These are phyloP conservation scores for Gnaphalium uliginosum DNA, from an alignment of 129 eudicot genomes.

Conservation along the genomic window DNA sequence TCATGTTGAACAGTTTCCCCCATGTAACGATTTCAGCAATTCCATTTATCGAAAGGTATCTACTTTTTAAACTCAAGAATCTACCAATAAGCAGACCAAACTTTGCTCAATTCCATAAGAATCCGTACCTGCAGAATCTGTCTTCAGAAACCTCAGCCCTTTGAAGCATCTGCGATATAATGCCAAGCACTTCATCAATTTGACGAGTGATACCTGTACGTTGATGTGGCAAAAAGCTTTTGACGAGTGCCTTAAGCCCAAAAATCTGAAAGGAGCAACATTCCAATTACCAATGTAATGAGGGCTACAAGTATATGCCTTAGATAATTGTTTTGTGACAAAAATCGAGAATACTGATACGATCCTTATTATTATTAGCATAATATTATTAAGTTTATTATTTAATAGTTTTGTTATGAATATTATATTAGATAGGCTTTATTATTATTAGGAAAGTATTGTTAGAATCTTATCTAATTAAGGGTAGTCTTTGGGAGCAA, in stretches of 20 bases:
- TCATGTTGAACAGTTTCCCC: constrained; percentile 10
- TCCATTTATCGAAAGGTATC: not conserved
- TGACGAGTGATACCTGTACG: constrained; percentile 40
- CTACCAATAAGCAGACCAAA: constrained; percentile 1
- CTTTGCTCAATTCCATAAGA: not conserved
- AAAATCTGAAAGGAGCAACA: constrained; percentile 54
- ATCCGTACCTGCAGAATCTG: constrained; percentile 46
- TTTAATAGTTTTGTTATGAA: no score
- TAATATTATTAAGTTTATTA: no score
- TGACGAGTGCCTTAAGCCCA: constrained; percentile 90
- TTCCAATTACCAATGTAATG: constrained; percentile 7
- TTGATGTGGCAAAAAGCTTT: constrained; percentile 74
- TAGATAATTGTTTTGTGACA: not conserved
- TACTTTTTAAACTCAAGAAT: not conserved
- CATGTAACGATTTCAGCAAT: constrained; percentile 9
- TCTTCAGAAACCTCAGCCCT: constrained; percentile 47
- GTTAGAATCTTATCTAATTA: no score
- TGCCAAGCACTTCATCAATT: constrained; percentile 54
- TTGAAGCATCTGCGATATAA: constrained; percentile 64
- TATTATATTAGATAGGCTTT: no score
- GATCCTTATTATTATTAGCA: no score
- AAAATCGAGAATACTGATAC: constrained; percentile 10
- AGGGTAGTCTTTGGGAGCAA: no score
- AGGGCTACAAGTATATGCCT: constrained; percentile 26
- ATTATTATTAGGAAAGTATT: no score